These are phyloP conservation scores for Excoecaria agallocha DNA, from an alignment of 345 rosid genomes.

Conservation along the genomic window DNA sequence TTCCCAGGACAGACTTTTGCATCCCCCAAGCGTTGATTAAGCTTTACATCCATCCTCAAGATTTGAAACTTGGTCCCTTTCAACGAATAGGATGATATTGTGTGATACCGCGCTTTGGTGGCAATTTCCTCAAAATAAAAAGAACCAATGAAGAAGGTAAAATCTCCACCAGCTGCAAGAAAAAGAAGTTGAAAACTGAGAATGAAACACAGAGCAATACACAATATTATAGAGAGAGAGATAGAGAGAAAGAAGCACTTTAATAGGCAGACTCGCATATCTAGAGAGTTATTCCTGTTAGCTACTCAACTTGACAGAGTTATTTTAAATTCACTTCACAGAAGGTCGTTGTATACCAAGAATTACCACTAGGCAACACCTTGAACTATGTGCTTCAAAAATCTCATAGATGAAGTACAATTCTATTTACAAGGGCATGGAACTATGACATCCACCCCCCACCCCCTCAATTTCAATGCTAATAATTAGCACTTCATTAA, in stretches of 20 bases:
- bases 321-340: neutral
- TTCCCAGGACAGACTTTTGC: neutral
- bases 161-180: constrained; percentile 79
- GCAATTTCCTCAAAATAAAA: constrained; percentile 86
- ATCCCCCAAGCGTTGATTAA: neutral
- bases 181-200: neutral
- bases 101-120: constrained; percentile 80
- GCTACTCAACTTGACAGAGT: constrained; percentile 1
- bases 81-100: constrained; percentile 80
- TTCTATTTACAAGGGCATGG: too few species aligned
- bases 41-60: constrained; percentile 5
- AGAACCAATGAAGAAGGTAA: constrained; percentile 82
- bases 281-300: neutral
- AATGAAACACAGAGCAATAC: neutral
- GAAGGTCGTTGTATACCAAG: neutral
- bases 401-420: constrained; percentile 3
- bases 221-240: too few species aligned
- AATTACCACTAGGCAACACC: neutral
- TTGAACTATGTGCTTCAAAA: neutral
- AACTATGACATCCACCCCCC: neutral
- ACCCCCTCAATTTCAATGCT: neutral
- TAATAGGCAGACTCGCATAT: neutral
- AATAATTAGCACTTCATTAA: neutral
- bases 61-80: constrained; percentile 8
- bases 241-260: too few species aligned